A percentile compares a stretch with the other conserved stretches of the same genome.
Evolutionary conservation across 108 stramenopile genomes (phyloP).

Genomic region (Stephanodiscus triporus): DNA sequence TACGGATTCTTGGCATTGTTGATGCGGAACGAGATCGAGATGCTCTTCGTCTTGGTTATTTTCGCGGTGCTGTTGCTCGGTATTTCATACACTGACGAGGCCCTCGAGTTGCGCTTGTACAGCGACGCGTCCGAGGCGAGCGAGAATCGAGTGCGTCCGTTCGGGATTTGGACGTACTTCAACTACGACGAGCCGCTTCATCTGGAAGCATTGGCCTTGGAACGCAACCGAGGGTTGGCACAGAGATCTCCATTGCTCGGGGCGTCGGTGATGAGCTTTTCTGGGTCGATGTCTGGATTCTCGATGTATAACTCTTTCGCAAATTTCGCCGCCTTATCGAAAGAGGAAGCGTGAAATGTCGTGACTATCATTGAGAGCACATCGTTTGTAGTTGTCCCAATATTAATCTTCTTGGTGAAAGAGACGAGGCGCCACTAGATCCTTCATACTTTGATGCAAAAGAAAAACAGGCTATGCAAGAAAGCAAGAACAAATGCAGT

Average conservation of each 20-base stretch:
- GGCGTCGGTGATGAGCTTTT: slow-evolving; percentile 34
- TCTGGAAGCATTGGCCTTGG: slow-evolving; percentile 42
- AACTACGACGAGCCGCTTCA: slow-evolving; percentile 48
- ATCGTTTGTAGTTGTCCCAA: not conserved
- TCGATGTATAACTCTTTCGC: slow-evolving; percentile 46
- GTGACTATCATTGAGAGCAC: not conserved
- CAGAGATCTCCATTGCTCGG: slow-evolving; percentile 33
- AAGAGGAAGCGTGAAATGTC: not conserved
- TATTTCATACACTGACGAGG: slow-evolving; percentile 78
- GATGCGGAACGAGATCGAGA: slow-evolving; percentile 72
- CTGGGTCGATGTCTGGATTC: slow-evolving; percentile 27
- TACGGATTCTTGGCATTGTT: slow-evolving; percentile 57
- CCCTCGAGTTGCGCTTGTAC: slow-evolving; percentile 71
- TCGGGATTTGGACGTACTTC: slow-evolving; percentile 80
- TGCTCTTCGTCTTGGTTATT: slow-evolving; percentile 62
- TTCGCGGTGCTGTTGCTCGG: slow-evolving; percentile 65
- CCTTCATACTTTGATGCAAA: no score
- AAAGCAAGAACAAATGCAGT: no score
- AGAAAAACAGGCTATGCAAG: no score
- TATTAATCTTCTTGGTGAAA: not conserved
- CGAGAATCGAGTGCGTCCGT: slow-evolving; percentile 69
- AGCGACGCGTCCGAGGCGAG: slow-evolving; percentile 45
- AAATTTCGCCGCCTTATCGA: slow-evolving; percentile 12
- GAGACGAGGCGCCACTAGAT: not conserved
- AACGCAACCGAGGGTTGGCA: slow-evolving; percentile 37